These are phyloP conservation scores for Salicornia ramosissima DNA, from an alignment of 148 eudicot genomes.

Conservation along the genomic window DNA sequence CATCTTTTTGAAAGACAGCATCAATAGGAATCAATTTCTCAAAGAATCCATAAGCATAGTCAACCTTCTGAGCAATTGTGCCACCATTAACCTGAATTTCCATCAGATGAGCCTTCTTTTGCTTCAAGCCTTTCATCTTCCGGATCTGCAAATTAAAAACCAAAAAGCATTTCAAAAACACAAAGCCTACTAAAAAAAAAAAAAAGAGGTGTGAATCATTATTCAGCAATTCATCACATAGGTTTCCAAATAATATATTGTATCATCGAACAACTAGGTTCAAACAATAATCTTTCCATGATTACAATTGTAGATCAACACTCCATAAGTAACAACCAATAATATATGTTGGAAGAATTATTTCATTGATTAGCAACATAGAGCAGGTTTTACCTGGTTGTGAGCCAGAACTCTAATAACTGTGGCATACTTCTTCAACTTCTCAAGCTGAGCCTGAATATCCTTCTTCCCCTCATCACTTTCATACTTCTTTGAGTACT, in stretches of 20 bases:
- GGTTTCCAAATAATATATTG: too few relatives aligned
- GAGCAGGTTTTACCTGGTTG: slow-evolving; percentile 51
- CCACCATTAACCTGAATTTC: slow-evolving; percentile 89
- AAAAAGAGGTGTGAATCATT: too few relatives aligned
- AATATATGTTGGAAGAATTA: too few relatives aligned
- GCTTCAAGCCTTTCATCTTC: slow-evolving; percentile 87
- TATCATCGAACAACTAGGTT: too few relatives aligned
- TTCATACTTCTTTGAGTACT: slow-evolving; percentile 56
- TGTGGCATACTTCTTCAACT: slow-evolving; percentile 61
- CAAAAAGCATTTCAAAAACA: too few relatives aligned
- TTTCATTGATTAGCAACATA: too few relatives aligned
- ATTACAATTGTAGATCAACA: too few relatives aligned
- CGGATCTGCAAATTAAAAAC: slow-evolving; percentile 34
- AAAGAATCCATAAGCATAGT: slow-evolving; percentile 63
- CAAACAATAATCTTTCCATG: too few relatives aligned
- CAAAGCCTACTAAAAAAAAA: too few relatives aligned
- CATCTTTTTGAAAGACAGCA: slow-evolving; percentile 80
- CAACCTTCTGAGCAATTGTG: slow-evolving; percentile 69
- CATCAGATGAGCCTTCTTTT: slow-evolving; percentile 76
- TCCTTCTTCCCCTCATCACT: slow-evolving; percentile 73
- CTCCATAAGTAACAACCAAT: too few relatives aligned
- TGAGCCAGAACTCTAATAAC: slow-evolving; percentile 78
- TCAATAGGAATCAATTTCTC: slow-evolving; percentile 73
- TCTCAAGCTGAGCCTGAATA: slow-evolving; percentile 64
- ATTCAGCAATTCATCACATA: too few relatives aligned